A percentile compares a stretch with the other conserved stretches of the same genome.
Conservation (phyloP, 2,329 filamentous ascomycete species). For the Colletotrichum tabaci region DNA sequence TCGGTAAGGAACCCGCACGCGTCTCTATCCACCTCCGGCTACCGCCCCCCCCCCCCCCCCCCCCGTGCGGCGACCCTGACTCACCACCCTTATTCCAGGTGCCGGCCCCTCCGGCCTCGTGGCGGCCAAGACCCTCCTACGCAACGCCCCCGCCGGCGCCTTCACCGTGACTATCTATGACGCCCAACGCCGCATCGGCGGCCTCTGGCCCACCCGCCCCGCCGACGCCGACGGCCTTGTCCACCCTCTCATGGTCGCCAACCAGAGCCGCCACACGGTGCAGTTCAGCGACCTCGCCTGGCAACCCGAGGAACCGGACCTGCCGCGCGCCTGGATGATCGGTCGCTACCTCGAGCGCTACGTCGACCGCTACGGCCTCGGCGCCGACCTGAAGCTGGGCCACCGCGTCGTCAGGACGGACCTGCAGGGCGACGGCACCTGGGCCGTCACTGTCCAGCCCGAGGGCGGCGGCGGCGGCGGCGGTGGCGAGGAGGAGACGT, state of each 20-base stretch:
- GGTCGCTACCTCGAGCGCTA: slow-evolving; percentile 81
- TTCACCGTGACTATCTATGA: slow-evolving; percentile 83
- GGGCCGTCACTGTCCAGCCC: slow-evolving; percentile 57
- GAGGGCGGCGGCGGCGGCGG: slow-evolving; percentile 48
- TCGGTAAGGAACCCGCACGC: slow-evolving; percentile 48
- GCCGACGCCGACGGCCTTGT: slow-evolving; percentile 66
- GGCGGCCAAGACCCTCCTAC: slow-evolving; percentile 80
- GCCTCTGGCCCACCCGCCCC: slow-evolving; percentile 78
- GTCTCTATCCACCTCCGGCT: background rate
- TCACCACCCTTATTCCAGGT: slow-evolving; percentile 58
- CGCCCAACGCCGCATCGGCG: slow-evolving; percentile 75
- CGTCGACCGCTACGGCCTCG: slow-evolving; percentile 64
- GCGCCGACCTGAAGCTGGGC: slow-evolving; percentile 64
- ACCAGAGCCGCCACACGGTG: slow-evolving; percentile 84
- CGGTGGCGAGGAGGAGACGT: slow-evolving; percentile 56
- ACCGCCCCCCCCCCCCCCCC: background rate
- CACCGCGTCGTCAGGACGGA: slow-evolving; percentile 61
- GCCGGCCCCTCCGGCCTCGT: slow-evolving; percentile 79
- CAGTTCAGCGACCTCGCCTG: slow-evolving; percentile 81
- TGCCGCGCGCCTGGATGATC: slow-evolving; percentile 84
- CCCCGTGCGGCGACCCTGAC: background rate
- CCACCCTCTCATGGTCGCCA: slow-evolving; percentile 79
- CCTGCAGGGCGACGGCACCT: slow-evolving; percentile 52
- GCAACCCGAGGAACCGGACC: slow-evolving; percentile 72
- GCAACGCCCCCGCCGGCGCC: slow-evolving; percentile 65